Base-by-base conservation (phyloP, 2,329 filamentous ascomycete species). In the Monosporascus sp. region DNA sequence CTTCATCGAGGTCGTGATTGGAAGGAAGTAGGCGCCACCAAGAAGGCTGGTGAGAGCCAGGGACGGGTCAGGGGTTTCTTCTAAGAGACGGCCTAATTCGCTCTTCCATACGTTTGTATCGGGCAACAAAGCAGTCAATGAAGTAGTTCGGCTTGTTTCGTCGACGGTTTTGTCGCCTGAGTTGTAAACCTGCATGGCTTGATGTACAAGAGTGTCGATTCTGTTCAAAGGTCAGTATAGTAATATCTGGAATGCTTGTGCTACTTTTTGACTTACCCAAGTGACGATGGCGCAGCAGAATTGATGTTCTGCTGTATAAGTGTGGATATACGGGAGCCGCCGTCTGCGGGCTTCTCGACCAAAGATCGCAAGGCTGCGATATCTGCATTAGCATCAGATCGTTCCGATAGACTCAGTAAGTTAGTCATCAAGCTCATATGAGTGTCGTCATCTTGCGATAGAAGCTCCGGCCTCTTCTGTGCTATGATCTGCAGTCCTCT, bases 21-120 rank as follows among this genome's bases (percentile, higher is more conserved):
- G 75, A 3, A 96, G 71, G 58, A 87, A 84, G 6, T 88, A 80
- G 1, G 83, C 82, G 3, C 90, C 90, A 0, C 82, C 84, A 6
- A 96, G 74, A 24, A 78, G 79, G 63, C 85, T 92, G 2, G 87
- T 89, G 5, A 96, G 81, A 0, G 89, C 83, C 3, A 96, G 70
- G 0, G 89, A 85, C 5, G 81, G 75, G 55, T 82, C 81, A 2
- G 84, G 79, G 1, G 72, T 61, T 1, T 70, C 64, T 31, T 75
- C 67, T 6, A 88, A 69, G 52, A 90, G 78, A 1, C 71, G 72
- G 0, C 67, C 63, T 3, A 96, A 69, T 15, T 88, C 80, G 15
- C 75, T 60, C 60, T 79, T 76, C 91, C 92, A 97, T 9, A 81
- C 70, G 2, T 78, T 71, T 0, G 75, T 71, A 58, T 79, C 79